These are phyloP conservation scores for Entomortierella beljakovae DNA, from an alignment of 192 early-diverging fungal genomes.

Conservation along the genomic window DNA sequence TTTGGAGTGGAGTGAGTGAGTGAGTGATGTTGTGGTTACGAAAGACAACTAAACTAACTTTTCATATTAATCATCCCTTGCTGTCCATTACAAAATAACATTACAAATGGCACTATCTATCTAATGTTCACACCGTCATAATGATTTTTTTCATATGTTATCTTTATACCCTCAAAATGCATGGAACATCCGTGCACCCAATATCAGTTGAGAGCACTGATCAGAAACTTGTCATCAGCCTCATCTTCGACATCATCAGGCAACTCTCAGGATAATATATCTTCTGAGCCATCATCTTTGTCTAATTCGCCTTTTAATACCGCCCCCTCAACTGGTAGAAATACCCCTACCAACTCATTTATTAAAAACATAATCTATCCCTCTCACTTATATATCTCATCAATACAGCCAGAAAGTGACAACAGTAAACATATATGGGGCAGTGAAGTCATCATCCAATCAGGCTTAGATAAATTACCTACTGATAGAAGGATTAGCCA, in stretches of 20 bases:
- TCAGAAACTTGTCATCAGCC: constrained; percentile 36
- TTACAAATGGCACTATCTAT: background rate
- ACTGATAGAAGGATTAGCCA: too few species aligned
- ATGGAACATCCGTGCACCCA: background rate
- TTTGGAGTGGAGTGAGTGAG: background rate
- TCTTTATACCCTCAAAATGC: background rate
- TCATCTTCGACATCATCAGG: constrained; percentile 27
- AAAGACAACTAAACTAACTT: constrained; percentile 1
- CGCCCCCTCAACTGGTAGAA: background rate
- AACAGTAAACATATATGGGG: too few species aligned
- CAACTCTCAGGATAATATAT: background rate
- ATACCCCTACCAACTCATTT: background rate
- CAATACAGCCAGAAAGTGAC: too few species aligned
- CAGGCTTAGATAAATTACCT: too few species aligned
- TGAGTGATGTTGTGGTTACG: constrained; percentile 30
- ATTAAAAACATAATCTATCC: background rate
- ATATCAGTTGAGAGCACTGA: constrained; percentile 25
- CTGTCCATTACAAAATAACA: background rate
- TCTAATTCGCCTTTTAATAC: background rate
- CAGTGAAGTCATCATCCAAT: too few species aligned
- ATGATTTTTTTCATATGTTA: background rate
- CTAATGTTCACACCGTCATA: background rate
- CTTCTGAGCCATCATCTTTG: constrained; percentile 7
- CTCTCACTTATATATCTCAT: background rate
- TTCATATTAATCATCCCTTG: background rate